Percentiles rank a stretch among this genome's conserved stretches.
These are phyloP conservation scores for Galerina sulciceps DNA, from an alignment of 768 basidiomycete species.

Conservation along the genomic window DNA sequence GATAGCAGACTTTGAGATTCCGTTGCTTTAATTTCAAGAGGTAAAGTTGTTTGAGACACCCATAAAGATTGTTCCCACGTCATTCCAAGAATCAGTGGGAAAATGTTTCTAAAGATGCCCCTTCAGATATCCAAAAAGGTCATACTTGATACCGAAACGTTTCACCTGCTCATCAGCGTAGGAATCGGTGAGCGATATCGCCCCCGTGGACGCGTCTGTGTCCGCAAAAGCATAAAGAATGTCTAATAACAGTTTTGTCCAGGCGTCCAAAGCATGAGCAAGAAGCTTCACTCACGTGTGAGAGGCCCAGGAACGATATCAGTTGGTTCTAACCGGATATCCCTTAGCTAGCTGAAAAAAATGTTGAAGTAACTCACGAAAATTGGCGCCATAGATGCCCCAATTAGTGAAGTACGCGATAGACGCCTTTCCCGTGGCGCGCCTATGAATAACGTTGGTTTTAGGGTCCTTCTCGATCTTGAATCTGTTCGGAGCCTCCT, in stretches of 20 bases:
- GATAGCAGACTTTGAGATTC: conserved; percentile 56
- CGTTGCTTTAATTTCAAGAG: conserved; percentile 65
- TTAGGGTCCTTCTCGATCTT: conserved; percentile 36
- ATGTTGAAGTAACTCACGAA: conserved; percentile 47
- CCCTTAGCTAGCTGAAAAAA: conserved; percentile 6
- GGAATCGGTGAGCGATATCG: conserved; percentile 67
- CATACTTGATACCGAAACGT: neutral
- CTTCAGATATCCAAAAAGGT: conserved; percentile 13
- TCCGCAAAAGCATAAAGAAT: conserved; percentile 85
- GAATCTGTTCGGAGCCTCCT: conserved; percentile 38
- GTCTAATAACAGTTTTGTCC: conserved; percentile 31
- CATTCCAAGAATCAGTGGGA: conserved; percentile 74
- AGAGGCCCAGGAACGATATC: conserved; percentile 62
- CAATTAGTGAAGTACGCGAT: conserved; percentile 66
- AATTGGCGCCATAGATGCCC: conserved; percentile 69
- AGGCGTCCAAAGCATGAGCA: neutral
- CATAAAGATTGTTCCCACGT: conserved; percentile 81
- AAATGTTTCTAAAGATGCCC: conserved; percentile 60
- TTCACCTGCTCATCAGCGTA: conserved; percentile 75
- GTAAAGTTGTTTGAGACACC: conserved; percentile 76
- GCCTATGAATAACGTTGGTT: conserved; percentile 44
- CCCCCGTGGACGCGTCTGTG: conserved; percentile 61
- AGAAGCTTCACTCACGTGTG: conserved; percentile 52
- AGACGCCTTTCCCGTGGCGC: conserved; percentile 40
- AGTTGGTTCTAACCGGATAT: conserved; percentile 55